These are phyloP conservation scores for Corrigiola litoralis DNA, from an alignment of 179 eudicot genomes.

Conservation along the genomic window DNA sequence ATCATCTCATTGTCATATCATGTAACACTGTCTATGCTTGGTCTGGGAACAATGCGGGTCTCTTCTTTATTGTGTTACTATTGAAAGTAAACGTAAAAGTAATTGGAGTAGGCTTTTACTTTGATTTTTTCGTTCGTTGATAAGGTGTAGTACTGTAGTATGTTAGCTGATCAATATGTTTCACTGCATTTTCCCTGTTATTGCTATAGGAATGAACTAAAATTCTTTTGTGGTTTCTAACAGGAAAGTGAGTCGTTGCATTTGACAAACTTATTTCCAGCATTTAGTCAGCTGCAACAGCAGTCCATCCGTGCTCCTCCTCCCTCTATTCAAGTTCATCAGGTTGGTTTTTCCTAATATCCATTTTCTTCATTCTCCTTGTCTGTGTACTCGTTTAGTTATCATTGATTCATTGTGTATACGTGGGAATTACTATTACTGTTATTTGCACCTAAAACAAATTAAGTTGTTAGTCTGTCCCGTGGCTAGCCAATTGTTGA, in stretches of 20 bases:
- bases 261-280: constrained; percentile 70
- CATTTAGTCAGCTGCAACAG: constrained; percentile 69
- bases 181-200: not conserved
- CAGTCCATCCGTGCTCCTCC: constrained; percentile 61
- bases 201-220: not conserved
- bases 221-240: not conserved
- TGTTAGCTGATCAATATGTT: not conserved
- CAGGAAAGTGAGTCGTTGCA: constrained; percentile 71
- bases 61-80: constrained; percentile 11
- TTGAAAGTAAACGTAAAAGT: constrained; percentile 16
- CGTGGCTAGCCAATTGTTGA: too few relatives aligned
- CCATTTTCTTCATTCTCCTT: not conserved
- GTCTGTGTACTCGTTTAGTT: too few relatives aligned
- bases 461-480: not conserved
- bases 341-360: constrained; percentile 28
- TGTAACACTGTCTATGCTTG: not conserved
- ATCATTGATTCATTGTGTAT: too few relatives aligned
- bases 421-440: not conserved
- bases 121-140: constrained; percentile 3
- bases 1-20: constrained; percentile 1
- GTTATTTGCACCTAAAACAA: not conserved
- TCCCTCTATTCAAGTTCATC: constrained; percentile 63
- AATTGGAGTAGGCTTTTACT: constrained; percentile 4
- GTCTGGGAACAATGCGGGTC: not conserved
- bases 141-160: not conserved